phyloP scores from a whole-genome alignment of 169 alveolate genomes.

The Hepatocystis sp. region DNA sequence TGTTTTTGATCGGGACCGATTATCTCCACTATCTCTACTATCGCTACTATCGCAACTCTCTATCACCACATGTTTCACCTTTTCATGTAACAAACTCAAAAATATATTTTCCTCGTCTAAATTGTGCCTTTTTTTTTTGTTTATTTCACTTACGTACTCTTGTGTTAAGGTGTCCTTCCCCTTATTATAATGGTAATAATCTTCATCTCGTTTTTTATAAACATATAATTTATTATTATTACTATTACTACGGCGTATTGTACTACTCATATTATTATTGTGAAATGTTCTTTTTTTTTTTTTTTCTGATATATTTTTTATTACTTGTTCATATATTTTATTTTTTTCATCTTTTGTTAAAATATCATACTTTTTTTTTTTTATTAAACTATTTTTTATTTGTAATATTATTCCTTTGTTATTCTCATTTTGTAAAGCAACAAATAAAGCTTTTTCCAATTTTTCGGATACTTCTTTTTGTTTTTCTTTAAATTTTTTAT shows the following conservation, averaged over 20 bases:
- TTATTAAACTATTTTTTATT: slow-evolving; percentile 39
- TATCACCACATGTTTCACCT: slow-evolving; percentile 10
- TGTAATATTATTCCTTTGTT: slow-evolving; percentile 32
- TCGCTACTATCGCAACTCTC: too few relatives aligned
- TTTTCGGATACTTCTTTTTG: slow-evolving; percentile 15
- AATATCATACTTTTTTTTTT: slow-evolving; percentile 35
- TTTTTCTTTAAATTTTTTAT: slow-evolving; percentile 22
- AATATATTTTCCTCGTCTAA: slow-evolving; percentile 23
- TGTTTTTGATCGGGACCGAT: too few relatives aligned
- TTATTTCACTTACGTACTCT: background rate
- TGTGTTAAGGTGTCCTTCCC: background rate
- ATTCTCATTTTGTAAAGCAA: slow-evolving; percentile 2
- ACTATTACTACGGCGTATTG: too few relatives aligned
- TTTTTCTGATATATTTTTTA: slow-evolving; percentile 17
- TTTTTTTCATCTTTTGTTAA: slow-evolving; percentile 39
- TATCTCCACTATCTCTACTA: too few relatives aligned
- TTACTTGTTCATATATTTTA: slow-evolving; percentile 19
- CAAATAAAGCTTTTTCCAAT: slow-evolving; percentile 6
- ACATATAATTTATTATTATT: background rate
- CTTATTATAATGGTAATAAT: background rate
- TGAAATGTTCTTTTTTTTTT: background rate
- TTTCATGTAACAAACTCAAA: slow-evolving; percentile 25
- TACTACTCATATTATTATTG: too few relatives aligned
- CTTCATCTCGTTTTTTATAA: background rate
- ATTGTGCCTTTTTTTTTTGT: background rate